These are phyloP conservation scores for Anisodus tanguticus DNA, from an alignment of 257 asterid genomes.

Conservation along the genomic window DNA sequence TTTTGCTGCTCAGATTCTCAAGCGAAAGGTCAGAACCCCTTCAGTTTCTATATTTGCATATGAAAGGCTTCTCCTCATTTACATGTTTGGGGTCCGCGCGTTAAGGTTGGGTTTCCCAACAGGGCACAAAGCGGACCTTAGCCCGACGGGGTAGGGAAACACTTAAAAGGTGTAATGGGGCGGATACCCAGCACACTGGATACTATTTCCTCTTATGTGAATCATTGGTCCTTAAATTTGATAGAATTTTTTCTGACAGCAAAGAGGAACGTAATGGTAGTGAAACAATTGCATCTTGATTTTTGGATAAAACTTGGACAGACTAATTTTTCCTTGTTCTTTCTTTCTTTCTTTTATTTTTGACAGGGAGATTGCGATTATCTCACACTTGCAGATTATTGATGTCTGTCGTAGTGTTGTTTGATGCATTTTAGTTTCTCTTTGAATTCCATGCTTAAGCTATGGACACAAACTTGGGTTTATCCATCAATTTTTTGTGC, in stretches of 20 bases:
- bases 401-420: neutral
- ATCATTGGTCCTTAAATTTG: conserved; percentile 8
- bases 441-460: neutral
- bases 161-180: neutral
- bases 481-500: neutral
- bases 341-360: conserved; percentile 16
- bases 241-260: neutral
- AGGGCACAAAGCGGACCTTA: neutral
- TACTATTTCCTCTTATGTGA: neutral
- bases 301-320: neutral
- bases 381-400: neutral
- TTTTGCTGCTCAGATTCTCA: conserved; percentile 94
- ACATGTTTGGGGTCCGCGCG: neutral
- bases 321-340: neutral
- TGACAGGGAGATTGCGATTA: neutral
- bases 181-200: neutral
- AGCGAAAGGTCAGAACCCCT: conserved; percentile 63
- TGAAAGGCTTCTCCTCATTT: conserved; percentile 7
- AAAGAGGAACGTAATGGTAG: neutral
- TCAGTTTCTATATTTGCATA: neutral
- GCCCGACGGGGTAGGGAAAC: neutral
- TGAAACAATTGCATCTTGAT: neutral
- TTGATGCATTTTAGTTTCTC: neutral
- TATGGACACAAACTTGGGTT: neutral
- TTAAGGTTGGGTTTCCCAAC: neutral